Conservation (phyloP, 331 rosid genomes). For the Prunus yedoensis region DNA sequence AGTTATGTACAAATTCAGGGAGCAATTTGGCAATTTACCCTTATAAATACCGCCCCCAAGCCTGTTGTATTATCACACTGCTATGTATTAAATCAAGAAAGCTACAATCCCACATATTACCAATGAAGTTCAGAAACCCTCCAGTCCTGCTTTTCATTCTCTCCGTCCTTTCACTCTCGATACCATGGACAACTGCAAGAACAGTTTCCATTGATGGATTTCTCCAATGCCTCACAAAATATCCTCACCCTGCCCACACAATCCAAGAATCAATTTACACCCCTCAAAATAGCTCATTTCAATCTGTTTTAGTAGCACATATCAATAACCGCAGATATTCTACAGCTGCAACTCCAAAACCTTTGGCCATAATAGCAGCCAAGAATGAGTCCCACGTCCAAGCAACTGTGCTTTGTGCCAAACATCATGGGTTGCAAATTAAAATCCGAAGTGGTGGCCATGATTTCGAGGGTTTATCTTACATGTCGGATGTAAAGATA, state of each 20-base stretch:
- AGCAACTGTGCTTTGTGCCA: slow-evolving; percentile 43
- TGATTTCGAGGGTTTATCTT: slow-evolving; percentile 63
- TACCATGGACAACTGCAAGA: neutral
- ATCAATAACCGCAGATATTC: slow-evolving; percentile 49
- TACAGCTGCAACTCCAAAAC: slow-evolving; percentile 48
- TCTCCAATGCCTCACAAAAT: neutral
- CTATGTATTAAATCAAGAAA: neutral
- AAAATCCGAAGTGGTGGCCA: slow-evolving; percentile 47
- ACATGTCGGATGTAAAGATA: slow-evolving; percentile 31
- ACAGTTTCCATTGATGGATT: neutral
- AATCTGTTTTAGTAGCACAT: slow-evolving; percentile 43
- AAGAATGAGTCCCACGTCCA: slow-evolving; percentile 43
- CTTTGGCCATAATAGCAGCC: slow-evolving; percentile 58
- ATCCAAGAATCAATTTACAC: neutral
- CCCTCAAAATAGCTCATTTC: neutral
- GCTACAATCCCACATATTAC: neutral
- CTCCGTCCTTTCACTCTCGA: neutral
- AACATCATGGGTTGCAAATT: slow-evolving; percentile 37
- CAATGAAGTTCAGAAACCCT: neutral
- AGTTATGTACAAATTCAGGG: too few relatives aligned
- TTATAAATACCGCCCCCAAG: neutral
- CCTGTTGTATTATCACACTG: neutral
- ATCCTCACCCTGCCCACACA: neutral
- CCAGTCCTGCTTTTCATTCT: neutral
- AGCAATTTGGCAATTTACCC: too few relatives aligned